Conservation (phyloP, 2,329 filamentous ascomycete genomes). For the Aschersonia sp. region DNA sequence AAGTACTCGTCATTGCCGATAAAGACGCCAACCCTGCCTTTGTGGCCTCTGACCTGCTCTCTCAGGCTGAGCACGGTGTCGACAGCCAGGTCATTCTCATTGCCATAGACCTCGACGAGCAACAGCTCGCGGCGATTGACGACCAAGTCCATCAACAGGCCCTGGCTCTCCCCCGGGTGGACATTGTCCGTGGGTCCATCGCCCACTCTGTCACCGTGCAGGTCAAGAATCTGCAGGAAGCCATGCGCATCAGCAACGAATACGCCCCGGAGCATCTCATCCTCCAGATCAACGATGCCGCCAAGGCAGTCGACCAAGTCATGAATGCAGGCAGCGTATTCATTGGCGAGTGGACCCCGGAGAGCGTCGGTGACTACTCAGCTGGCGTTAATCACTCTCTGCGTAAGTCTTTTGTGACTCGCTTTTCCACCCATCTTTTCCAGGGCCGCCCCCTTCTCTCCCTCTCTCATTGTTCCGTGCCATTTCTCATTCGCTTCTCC, state of each 20-base stretch:
- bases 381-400: conserved; percentile 95
- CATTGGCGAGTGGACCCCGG: conserved; percentile 89
- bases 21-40: conserved; percentile 79
- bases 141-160: conserved; percentile 84
- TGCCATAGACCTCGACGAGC: conserved; percentile 62
- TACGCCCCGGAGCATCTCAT: conserved; percentile 97
- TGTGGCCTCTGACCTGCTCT: conserved; percentile 86
- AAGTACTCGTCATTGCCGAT: conserved; percentile 93
- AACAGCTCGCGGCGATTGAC: conserved; percentile 69
- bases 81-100: conserved; percentile 93
- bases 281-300: conserved; percentile 68
- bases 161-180: conserved; percentile 71
- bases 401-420: conserved; percentile 48
- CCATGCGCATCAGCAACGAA: conserved; percentile 72
- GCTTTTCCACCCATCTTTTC: background rate
- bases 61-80: conserved; percentile 90
- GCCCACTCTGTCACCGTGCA: conserved; percentile 80
- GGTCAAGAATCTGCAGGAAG: conserved; percentile 55
- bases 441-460: background rate
- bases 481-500: background rate
- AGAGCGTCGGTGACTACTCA: conserved; percentile 95
- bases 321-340: conserved; percentile 95
- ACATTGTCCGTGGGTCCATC: conserved; percentile 84
- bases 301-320: conserved; percentile 60
- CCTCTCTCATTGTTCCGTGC: background rate